Evolutionary conservation across 768 basidiomycete species (phyloP), one percentile per base, ranked within the genome.

Genomic region (Amanita phalloides): DNA sequence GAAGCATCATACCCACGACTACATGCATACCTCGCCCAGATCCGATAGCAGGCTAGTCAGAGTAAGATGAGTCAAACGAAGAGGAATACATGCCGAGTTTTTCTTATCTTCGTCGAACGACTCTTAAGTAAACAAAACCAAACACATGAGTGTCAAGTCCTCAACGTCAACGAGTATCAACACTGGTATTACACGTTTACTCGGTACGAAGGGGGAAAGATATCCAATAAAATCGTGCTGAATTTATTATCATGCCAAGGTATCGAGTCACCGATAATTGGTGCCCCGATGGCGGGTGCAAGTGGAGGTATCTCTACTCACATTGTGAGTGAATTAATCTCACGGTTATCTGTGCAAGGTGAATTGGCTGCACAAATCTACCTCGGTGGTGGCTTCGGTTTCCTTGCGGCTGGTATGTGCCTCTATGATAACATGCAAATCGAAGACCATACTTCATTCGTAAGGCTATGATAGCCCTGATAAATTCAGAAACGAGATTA

Each of bases 21-120:
- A 94, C 95, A 64, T 93, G 91, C 75, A 92, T 85, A 59, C 94
- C 95, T 55, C 90, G 82, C 56, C 95, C 95, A 63, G 95, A 91
- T 48, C 95, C 95, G 55, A 77, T 75, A 58, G 88, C 82, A 56
- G 92, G 76, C 90, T 93, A 59, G 33, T 26, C n/a, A 53, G 53
- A 35, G 26, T 32, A 32, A 42, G 17, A 36, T 33, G 25, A 10
- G 3, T 26, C 3, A 20, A 33, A 6, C 21, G 32, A 30, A n/a
- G 38, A 21, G n/a, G 33, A 23, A 36, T 25, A 69, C 82, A 65
- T 62, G 89, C 85, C 58, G 69, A 78, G 62, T 80, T 83, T 75
- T 88, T 86, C 71, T 88, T 89, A 64, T 94, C 91, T 25, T 94
- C 94, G 52, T 90, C 88, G 20, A n/a, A 84, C 82, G 21, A 86